Evolutionary conservation across 2,329 filamentous ascomycete species (phyloP), one percentile per base, ranked within the genome.

Genomic region (Penicillium capsulatum): DNA sequence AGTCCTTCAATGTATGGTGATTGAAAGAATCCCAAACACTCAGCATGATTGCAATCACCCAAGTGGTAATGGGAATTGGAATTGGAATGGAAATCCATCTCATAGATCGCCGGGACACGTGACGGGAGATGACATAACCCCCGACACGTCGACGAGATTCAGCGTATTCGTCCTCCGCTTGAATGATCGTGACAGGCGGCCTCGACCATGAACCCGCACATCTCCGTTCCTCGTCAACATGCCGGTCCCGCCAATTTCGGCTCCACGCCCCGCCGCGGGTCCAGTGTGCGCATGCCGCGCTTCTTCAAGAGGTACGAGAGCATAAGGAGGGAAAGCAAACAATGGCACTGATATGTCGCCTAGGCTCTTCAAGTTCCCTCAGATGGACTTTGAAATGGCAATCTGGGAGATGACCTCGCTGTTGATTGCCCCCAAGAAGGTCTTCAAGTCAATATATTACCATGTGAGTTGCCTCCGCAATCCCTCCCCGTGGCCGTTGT

Each of bases 311-410:
- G 79, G 71, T 74, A 46, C 24, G 33, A 22, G 41, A 34, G 19
- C 16, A 8, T 11, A 15, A 11, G 16, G 10, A 19, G 9, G 17
- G 9, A 31, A 11, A n/a, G 13, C 13, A 9, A 19, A 16, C 17
- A 14, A 14, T 8, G n/a, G 17, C 26, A 38, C 48, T 54, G 33
- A 51, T 38, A 7, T 9, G 15, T 11, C 16, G n/a, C 26, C 14
- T 35, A 75, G 73, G 42, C 66, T 84, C 34, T 83, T 84, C 73
- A 84, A 84, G 61, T 84, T 84, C 57, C 80, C 80, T 8, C 80
- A 83, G 53, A 84, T 84, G 81, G 81, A 84, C 68, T 84, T 84
- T 59, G 81, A 84, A 59, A 82, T 83, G 72, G 81, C 81, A 14
- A 76, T 83, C 51, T 84, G 81, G 81, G 81, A 84, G 62, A 84